Conservation (phyloP, 805 yeast species). For the Candida dendrica region DNA sequence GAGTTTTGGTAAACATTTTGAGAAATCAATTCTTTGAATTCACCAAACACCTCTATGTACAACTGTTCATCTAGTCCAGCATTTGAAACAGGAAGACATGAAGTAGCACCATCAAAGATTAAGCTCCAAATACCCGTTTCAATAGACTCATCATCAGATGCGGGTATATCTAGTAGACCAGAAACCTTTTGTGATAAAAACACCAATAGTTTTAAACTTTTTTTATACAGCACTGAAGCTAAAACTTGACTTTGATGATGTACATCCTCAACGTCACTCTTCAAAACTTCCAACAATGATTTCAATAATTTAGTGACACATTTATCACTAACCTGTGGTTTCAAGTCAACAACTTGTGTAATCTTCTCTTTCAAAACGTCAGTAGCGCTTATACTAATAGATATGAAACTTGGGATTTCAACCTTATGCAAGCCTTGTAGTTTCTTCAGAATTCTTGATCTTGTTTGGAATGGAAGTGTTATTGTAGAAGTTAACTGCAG, state of each 20-base stretch:
- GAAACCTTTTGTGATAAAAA: slow-evolving; percentile 23
- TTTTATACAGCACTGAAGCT: slow-evolving; percentile 44
- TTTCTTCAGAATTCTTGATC: slow-evolving; percentile 50
- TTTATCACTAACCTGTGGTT: slow-evolving; percentile 34
- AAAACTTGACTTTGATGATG: slow-evolving; percentile 6
- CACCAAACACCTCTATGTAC: slow-evolving; percentile 37
- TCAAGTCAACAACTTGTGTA: slow-evolving; percentile 21
- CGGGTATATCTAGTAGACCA: slow-evolving; percentile 13
- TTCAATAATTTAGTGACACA: slow-evolving; percentile 38
- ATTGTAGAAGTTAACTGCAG: slow-evolving; percentile 48
- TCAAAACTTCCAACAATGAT: slow-evolving; percentile 47
- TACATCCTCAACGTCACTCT: slow-evolving; percentile 31
- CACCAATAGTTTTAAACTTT: slow-evolving; percentile 36
- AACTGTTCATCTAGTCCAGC: slow-evolving; percentile 32
- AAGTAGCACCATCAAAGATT: slow-evolving; percentile 32
- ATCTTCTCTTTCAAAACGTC: slow-evolving; percentile 33
- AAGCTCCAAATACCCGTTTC: slow-evolving; percentile 29
- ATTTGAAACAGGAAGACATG: slow-evolving; percentile 29
- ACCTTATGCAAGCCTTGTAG: slow-evolving; percentile 30
- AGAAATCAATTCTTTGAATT: slow-evolving; percentile 34
- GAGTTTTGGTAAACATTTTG: slow-evolving; percentile 27
- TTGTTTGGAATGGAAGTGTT: slow-evolving; percentile 54
- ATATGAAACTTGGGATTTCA: slow-evolving; percentile 57
- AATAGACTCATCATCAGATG: slow-evolving; percentile 4
- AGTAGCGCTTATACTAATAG: slow-evolving; percentile 45